A percentile compares a stretch with the other conserved stretches of the same genome.
Evolutionary conservation across 108 stramenopile species (phyloP).

Genomic region (Skeletonema potamos): DNA sequence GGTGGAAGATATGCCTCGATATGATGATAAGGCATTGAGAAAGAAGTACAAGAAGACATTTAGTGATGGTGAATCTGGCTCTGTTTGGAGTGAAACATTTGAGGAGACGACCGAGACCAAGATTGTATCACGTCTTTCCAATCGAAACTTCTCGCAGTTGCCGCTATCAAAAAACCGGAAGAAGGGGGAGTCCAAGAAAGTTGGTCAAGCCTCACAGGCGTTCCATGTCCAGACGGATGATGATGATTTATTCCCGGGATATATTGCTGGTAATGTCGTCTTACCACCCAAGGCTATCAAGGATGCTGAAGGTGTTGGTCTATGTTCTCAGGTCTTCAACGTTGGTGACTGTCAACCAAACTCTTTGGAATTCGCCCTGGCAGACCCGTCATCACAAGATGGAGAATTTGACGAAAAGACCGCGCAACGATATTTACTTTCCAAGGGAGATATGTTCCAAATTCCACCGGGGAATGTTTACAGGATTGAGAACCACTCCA

Average conservation of each 20-base stretch:
- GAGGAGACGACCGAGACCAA: slow-evolving; percentile 57
- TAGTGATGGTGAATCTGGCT: slow-evolving; percentile 62
- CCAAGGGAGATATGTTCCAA: slow-evolving; percentile 92
- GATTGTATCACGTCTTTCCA: slow-evolving; percentile 59
- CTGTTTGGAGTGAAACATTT: slow-evolving; percentile 67
- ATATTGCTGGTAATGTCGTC: slow-evolving; percentile 82
- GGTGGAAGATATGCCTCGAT: slow-evolving; percentile 25
- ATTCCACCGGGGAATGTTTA: slow-evolving; percentile 95
- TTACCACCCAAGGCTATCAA: slow-evolving; percentile 89
- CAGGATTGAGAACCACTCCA: slow-evolving; percentile 89
- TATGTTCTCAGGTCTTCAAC: slow-evolving; percentile 87
- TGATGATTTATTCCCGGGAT: slow-evolving; percentile 73
- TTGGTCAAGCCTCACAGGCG: slow-evolving; percentile 80
- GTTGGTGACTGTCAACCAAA: slow-evolving; percentile 74
- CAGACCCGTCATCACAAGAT: slow-evolving; percentile 70
- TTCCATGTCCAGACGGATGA: slow-evolving; percentile 74
- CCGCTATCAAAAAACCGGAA: slow-evolving; percentile 54
- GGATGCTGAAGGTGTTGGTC: slow-evolving; percentile 87
- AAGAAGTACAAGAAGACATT: slow-evolving; percentile 53
- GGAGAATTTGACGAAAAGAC: slow-evolving; percentile 72
- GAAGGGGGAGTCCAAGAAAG: slow-evolving; percentile 71
- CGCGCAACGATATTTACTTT: slow-evolving; percentile 87
- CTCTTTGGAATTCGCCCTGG: slow-evolving; percentile 84
- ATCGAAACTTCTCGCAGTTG: slow-evolving; percentile 57
- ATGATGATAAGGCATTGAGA: slow-evolving; percentile 56